These are phyloP conservation scores for Pestalotiopsis sp. DNA, from an alignment of 2,329 filamentous ascomycete genomes.

Conservation along the genomic window DNA sequence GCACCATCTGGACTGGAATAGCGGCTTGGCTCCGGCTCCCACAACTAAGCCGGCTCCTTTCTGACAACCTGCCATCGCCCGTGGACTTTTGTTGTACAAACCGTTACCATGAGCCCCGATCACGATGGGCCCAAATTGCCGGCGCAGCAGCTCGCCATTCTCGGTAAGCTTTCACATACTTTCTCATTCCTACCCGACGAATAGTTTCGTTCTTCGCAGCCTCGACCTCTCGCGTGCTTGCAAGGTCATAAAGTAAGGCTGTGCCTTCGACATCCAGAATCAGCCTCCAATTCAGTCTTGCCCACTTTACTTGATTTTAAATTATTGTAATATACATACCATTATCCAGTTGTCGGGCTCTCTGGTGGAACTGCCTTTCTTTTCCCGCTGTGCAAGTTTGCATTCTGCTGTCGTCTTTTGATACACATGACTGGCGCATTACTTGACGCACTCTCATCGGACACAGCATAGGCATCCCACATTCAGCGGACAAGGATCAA, in stretches of 20 bases:
- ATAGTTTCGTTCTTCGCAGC: background rate
- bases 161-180: constrained; percentile 58
- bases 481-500: background rate
- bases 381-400: constrained; percentile 3
- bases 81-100: background rate
- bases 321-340: background rate
- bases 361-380: background rate
- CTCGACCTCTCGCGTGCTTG: background rate
- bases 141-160: constrained; percentile 73
- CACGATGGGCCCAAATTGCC: constrained; percentile 65
- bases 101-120: constrained; percentile 19
- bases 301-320: background rate
- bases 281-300: background rate
- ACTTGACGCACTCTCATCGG: constrained; percentile 13
- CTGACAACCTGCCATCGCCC: background rate
- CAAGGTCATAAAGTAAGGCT: background rate
- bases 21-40: background rate
- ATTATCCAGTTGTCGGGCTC: background rate
- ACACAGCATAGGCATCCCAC: constrained; percentile 1
- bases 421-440: constrained; percentile 2
- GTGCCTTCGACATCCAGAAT: background rate
- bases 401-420: background rate
- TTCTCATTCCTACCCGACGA: constrained; percentile 14
- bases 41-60: background rate
- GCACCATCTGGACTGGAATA: background rate